A percentile compares a stretch with the other conserved stretches of the same genome.
Conservation (phyloP, 306 rosid genomes). For the Ziziphus jujuba region DNA sequence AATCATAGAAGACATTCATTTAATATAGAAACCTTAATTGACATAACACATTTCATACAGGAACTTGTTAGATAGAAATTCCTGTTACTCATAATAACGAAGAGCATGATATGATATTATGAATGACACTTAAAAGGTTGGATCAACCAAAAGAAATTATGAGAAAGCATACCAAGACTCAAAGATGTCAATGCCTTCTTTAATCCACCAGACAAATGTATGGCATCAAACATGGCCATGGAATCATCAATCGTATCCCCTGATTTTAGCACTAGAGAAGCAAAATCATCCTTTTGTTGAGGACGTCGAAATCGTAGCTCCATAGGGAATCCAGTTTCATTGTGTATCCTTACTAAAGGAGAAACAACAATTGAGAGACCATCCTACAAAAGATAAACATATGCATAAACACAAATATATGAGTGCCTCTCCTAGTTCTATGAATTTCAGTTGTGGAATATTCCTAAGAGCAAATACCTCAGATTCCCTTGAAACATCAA, state of each 20-base stretch:
- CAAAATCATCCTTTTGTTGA: constrained; percentile 60
- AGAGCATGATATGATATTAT: not conserved
- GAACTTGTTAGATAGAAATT: constrained; percentile 1
- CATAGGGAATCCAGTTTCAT: constrained; percentile 70
- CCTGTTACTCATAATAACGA: not conserved
- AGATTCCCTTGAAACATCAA: constrained; percentile 63
- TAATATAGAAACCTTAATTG: not conserved
- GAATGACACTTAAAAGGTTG: constrained; percentile 5
- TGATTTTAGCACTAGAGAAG: constrained; percentile 60
- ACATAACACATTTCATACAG: constrained; percentile 6
- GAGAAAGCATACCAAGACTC: constrained; percentile 63
- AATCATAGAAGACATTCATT: not conserved
- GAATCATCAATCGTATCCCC: constrained; percentile 91
- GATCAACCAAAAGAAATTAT: constrained; percentile 6
- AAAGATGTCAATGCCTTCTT: constrained; percentile 80
- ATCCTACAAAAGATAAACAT: constrained; percentile 46
- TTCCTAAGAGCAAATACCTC: constrained; percentile 55
- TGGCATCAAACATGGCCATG: constrained; percentile 75
- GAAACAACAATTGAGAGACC: constrained; percentile 71
- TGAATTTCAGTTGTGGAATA: constrained; percentile 15
- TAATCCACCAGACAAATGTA: constrained; percentile 72
- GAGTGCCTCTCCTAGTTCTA: constrained; percentile 9
- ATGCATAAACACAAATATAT: not conserved
- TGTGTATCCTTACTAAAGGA: constrained; percentile 73
- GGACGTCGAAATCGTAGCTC: constrained; percentile 77